Evolutionary conservation across 202 grass and related monocot species (phyloP), one percentile per base, ranked within the genome.

Genomic region (Eragrostis tef): DNA sequence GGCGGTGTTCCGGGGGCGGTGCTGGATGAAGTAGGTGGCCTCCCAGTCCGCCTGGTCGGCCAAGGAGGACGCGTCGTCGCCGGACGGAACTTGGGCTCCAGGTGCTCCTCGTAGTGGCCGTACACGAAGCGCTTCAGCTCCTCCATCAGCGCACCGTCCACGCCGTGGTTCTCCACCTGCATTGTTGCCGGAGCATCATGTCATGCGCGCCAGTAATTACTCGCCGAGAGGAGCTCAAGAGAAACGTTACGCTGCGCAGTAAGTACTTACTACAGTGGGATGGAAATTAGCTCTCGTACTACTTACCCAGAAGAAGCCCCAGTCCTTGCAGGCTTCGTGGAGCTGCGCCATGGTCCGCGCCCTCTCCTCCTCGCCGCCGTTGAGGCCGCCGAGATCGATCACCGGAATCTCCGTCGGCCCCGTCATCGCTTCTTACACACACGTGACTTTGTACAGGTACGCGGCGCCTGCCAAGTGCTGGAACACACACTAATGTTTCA

Each of bases 291-390:
- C 31, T 34, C 4, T 34, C 31, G 31, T 34, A 34, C 31, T 34
- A 54, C 5, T 66, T 80, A 98, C 95, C 95, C 95, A 98, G 82
- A 98, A 98, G 90, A 94, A 94, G 41, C 95, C 95, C 88, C 94
- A 93, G 14, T 91, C 90, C 53, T 64, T 50, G 70, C 95, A 98
- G 31, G 88, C 92, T 12, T 87, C 57, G 60, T 94, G 95, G 68
- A 98, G 92, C 62, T 21, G 82, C 19, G 75, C 81, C 94, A 94
- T 79, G 43, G 86, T 66, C 22, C 58, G 49, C 15, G 70, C 74
- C 78, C 90, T 82, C 64, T 80, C 71, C 36, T 81, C 81, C 10
- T 67, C 95, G 73, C 77, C 20, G 77, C 17, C 31, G 20, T 41
- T n/a, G 45, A 94, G 79, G 50, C 82, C 92, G 6, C 56, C 25